Base-by-base conservation (phyloP, 2,329 filamentous ascomycete species). In the Claviceps humidiphila region DNA sequence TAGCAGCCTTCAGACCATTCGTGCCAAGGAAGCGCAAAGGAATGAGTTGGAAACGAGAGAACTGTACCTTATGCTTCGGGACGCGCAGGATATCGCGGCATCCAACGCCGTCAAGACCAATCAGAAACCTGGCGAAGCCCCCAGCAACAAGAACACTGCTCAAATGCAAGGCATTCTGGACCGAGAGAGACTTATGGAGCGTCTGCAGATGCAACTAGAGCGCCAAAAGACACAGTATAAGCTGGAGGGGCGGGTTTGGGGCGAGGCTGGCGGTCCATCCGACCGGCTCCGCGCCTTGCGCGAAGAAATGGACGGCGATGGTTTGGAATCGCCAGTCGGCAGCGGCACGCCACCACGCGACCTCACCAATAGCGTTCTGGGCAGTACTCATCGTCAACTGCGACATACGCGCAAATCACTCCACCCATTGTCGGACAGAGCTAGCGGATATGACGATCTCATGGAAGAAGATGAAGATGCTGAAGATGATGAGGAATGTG, bases 201-300 rank as follows among this genome's bases (percentile, higher is more conserved):
- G 90, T 51, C 77, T 98, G 53, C 90, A 95, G 68, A 94, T 88
- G 75, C 93, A 97, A 69, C 81, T 98, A 43, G 91, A 97, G 72
- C 78, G 93, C 57, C 91, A 95, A 58, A 97, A 97, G 78, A 97
- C 93, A 1, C 90, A 97, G 65, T 95, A 89, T 70, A 96, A 96
- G 69, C 80, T 98, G 37, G 93, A 97, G 68, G 93, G 93, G 59
- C 88, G 88, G 66, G 83, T 89, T 8, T 95, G 91, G 86, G 84
- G 84, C 56, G 87, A 94, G 56, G 73, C 78, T 50, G 77, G 85
- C 57, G 88, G 88, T 39, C 91, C 93, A 13, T 96, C 89, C 45
- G 93, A 98, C 70, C 84, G 90, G 61, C 75, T 98, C 54, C 85
- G 93, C 58, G 91, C 94, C 58, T 75, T 97, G 49, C 85, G 93